Base-by-base conservation (phyloP, 495 filamentous ascomycete genomes). In the Aspergillus coremiiformis region DNA sequence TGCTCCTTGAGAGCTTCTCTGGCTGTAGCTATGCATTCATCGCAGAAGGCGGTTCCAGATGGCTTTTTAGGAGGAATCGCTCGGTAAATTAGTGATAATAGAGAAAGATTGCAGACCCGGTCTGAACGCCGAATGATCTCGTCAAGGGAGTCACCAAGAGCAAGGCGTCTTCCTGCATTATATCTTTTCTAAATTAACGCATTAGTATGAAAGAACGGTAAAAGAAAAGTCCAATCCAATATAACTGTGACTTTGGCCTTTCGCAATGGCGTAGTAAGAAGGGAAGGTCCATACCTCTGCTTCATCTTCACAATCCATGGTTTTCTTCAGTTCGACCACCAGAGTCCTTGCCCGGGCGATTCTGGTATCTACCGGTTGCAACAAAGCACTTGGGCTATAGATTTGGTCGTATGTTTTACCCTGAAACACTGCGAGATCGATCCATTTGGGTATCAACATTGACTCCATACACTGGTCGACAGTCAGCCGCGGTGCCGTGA, bases 31-130 rank as follows among this genome's bases (percentile, higher is more conserved):
- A 59, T 57, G 39, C 60, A 59, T 33, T 57, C 51, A 20, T 39
- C 8, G 33, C 51, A 29, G 5, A 57, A 53, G 35, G 37, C 32
- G 1, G 54, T 29, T 10, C 21, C 30, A 2, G 60, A 62, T 22
- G 19, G 22, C 1, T 49, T 51, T 23, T 49, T 37, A 9, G 50
- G 44, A 0, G 53, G 29, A n/a, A 59, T 57, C n/a, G 33, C 29
- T 17, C 56, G 51, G 32, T 59, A 54, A 22, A 62, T 53, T 24
- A 55, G 54, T 33, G 60, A 53, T 8, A 57, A 33, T 30, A 59
- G 56, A 14, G 39, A 57, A 19, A 57, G 48, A 1, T 49, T 35
- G 11, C 44, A 35, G 32, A 55, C 56, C 20, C 45, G 7, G 39
- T 62, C 54, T 23, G 52, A 53, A 14, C 41, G 50, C 43, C 8